Percentiles rank a stretch among this genome's conserved stretches.
These are phyloP conservation scores for Skeletonema menzelii DNA, from an alignment of 108 stramenopile genomes.

Conservation along the genomic window DNA sequence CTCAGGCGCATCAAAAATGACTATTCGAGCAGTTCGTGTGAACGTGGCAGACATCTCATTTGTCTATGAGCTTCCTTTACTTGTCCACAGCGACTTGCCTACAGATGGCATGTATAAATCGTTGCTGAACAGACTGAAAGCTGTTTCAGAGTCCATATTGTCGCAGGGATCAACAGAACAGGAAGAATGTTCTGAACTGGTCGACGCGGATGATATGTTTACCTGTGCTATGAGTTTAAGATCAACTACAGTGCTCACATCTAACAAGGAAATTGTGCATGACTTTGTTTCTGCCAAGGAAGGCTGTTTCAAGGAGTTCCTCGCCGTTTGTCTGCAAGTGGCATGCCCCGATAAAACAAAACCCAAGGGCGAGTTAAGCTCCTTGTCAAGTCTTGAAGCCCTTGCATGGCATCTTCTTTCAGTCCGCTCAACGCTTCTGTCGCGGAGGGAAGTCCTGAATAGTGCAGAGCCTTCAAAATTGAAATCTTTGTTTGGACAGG, in stretches of 20 bases:
- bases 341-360: constrained; percentile 4
- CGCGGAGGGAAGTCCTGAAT: constrained; percentile 13
- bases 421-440: constrained; percentile 20
- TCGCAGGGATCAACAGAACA: neutral
- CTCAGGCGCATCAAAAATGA: constrained; percentile 26
- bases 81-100: constrained; percentile 35
- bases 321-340: constrained; percentile 22
- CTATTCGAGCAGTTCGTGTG: constrained; percentile 69
- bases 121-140: constrained; percentile 15
- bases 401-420: constrained; percentile 31
- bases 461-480: neutral
- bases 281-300: constrained; percentile 8
- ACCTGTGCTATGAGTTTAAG: constrained; percentile 35
- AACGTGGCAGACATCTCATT: constrained; percentile 58
- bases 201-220: constrained; percentile 6
- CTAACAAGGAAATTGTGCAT: constrained; percentile 14
- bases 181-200: neutral
- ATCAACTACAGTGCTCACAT: constrained; percentile 28
- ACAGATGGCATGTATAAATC: constrained; percentile 3
- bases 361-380: constrained; percentile 10
- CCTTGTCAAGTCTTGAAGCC: constrained; percentile 32
- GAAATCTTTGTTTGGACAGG: constrained; percentile 15
- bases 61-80: constrained; percentile 65
- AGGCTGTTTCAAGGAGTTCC: constrained; percentile 12
- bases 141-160: constrained; percentile 3